Evolutionary conservation across 2,329 filamentous ascomycete species (phyloP).

Genomic region (Epichloe typhina): DNA sequence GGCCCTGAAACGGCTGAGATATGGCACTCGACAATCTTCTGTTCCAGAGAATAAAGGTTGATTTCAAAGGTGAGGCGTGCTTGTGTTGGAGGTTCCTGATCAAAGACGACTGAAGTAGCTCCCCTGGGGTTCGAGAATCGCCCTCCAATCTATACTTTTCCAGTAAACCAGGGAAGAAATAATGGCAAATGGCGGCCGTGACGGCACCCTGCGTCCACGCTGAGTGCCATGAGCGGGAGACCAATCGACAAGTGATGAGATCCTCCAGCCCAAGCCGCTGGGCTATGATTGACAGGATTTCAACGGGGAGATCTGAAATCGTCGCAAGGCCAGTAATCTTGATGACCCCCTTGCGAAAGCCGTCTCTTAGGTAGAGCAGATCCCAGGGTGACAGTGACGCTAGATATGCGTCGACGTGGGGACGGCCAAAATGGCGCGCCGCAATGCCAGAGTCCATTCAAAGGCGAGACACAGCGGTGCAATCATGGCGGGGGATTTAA

Average conservation of each 20-base stretch:
- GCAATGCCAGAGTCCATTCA: background rate
- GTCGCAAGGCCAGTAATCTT: slow-evolving; percentile 12
- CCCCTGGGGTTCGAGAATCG: background rate
- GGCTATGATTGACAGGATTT: slow-evolving; percentile 14
- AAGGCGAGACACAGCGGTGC: too few relatives aligned
- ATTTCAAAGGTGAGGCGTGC: slow-evolving; percentile 5
- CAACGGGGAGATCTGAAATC: slow-evolving; percentile 15
- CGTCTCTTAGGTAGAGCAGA: slow-evolving; percentile 13
- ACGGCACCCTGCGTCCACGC: slow-evolving; percentile 14
- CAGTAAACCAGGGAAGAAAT: slow-evolving; percentile 16
- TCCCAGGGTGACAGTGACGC: slow-evolving; percentile 15
- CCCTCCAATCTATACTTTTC: slow-evolving; percentile 6
- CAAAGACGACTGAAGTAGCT: background rate
- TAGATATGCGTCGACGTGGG: slow-evolving; percentile 13
- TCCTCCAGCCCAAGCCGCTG: slow-evolving; percentile 13
- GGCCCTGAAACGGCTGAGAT: background rate
- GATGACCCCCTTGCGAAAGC: slow-evolving; percentile 8
- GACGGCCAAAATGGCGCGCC: background rate
- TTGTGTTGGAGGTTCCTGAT: slow-evolving; percentile 7
- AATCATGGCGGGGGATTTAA: too few relatives aligned
- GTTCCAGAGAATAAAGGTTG: slow-evolving; percentile 9
- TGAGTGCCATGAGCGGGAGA: slow-evolving; percentile 14
- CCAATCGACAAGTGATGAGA: slow-evolving; percentile 12
- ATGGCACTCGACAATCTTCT: background rate
- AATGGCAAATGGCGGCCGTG: slow-evolving; percentile 9